Percentiles rank a stretch among this genome's conserved stretches.
Conservation (phyloP, 768 basidiomycete species). For the Serpula lacrymans region DNA sequence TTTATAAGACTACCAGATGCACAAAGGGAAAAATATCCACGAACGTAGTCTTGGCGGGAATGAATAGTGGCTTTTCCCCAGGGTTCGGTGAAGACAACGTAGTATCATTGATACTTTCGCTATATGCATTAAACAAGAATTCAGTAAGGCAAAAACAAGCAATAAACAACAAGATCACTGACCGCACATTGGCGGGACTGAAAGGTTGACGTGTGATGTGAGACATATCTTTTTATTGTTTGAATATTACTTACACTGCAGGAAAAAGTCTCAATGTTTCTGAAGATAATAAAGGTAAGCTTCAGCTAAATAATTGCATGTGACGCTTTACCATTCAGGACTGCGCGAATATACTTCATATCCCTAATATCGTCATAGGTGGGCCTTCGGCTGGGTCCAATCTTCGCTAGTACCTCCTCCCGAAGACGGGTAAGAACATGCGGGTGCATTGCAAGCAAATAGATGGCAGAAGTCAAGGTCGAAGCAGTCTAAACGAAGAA, state of each 20-base stretch:
- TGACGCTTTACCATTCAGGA: conserved; percentile 37
- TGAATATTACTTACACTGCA: conserved; percentile 20
- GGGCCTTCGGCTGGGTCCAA: conserved; percentile 34
- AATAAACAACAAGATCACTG: conserved; percentile 7
- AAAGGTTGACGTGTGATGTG: not conserved
- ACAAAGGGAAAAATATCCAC: not conserved
- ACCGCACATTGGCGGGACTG: conserved; percentile 35
- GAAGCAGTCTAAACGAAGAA: conserved; percentile 36
- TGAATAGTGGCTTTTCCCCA: conserved; percentile 24
- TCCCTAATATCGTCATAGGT: conserved; percentile 39
- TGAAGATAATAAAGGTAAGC: conserved; percentile 7
- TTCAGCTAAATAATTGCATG: not conserved
- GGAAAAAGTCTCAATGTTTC: conserved; percentile 33
- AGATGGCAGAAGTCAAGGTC: conserved; percentile 41
- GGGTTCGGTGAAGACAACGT: conserved; percentile 20
- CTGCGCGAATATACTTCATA: conserved; percentile 42
- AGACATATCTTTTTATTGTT: not conserved
- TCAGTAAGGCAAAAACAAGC: not conserved
- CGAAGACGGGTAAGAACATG: conserved; percentile 36
- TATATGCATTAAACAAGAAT: conserved; percentile 9
- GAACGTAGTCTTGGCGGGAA: conserved; percentile 21
- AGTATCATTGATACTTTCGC: conserved; percentile 20
- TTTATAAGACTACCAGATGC: not conserved
- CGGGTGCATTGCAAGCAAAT: conserved; percentile 46
- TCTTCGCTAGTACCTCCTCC: conserved; percentile 36